Evolutionary conservation across 805 yeast genomes (phyloP).

Genomic region (Candida sonorensis): DNA sequence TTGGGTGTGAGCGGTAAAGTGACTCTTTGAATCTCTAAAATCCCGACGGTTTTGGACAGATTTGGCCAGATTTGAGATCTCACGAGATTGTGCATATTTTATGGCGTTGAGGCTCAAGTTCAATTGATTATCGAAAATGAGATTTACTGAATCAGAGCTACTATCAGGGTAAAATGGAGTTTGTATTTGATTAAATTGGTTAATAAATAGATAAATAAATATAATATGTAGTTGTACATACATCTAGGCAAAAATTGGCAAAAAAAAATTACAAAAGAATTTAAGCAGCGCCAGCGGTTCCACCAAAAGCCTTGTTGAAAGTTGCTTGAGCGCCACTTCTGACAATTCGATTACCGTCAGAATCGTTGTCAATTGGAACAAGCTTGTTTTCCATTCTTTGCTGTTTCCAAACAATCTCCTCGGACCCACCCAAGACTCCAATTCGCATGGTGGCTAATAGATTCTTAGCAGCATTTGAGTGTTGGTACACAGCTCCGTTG

Average conservation of each 20-base stretch:
- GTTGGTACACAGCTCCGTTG: slow-evolving; percentile 91
- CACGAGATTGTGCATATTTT: background rate
- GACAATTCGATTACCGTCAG: slow-evolving; percentile 48
- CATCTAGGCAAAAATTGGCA: too few species aligned
- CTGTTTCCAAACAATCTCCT: slow-evolving; percentile 76
- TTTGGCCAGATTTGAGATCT: background rate
- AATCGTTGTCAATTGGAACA: slow-evolving; percentile 47
- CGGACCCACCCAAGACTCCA: slow-evolving; percentile 79
- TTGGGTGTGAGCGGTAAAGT: too few species aligned
- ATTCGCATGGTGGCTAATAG: slow-evolving; percentile 89
- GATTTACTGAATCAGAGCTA: too few species aligned
- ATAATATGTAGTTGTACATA: too few species aligned
- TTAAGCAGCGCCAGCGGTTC: slow-evolving; percentile 57
- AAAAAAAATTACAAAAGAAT: too few species aligned
- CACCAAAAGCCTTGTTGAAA: slow-evolving; percentile 34
- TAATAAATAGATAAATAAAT: slow-evolving; percentile 1
- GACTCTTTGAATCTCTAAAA: too few species aligned
- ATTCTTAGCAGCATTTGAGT: slow-evolving; percentile 90
- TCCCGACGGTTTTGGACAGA: too few species aligned
- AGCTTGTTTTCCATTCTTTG: slow-evolving; percentile 62
- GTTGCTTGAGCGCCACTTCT: slow-evolving; percentile 56
- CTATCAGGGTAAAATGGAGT: too few species aligned
- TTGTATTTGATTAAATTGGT: background rate
- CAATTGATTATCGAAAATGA: too few species aligned
- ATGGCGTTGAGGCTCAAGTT: too few species aligned